Conservation (phyloP, 345 rosid species). For the Erodium maritimum region DNA sequence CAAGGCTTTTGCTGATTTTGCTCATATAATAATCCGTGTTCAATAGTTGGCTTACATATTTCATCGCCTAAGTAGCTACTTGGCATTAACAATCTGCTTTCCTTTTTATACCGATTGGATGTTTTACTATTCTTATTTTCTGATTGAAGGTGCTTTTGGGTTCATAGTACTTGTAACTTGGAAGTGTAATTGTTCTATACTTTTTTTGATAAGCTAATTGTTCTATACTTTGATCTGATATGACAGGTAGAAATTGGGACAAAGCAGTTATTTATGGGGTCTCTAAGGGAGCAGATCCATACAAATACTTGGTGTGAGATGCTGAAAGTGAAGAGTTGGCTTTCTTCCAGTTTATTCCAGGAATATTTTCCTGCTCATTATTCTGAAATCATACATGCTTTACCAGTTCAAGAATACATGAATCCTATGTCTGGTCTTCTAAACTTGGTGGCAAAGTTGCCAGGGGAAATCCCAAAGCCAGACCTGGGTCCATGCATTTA, state of each 20-base stretch:
- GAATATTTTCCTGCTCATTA: conserved; percentile 79
- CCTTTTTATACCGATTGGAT: too few relatives aligned
- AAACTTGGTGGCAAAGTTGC: conserved; percentile 61
- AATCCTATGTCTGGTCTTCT: conserved; percentile 55
- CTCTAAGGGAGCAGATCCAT: conserved; percentile 49
- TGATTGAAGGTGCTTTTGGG: too few relatives aligned
- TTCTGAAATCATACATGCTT: conserved; percentile 45
- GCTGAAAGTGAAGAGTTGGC: conserved; percentile 83
- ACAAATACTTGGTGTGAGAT: conserved; percentile 55
- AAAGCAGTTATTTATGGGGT: conserved; percentile 60
- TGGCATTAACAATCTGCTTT: too few relatives aligned
- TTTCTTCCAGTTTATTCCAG: conserved; percentile 61
- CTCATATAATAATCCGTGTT: not conserved
- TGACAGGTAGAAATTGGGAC: conserved; percentile 81
- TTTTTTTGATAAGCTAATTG: too few relatives aligned
- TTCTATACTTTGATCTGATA: conserved; percentile 7
- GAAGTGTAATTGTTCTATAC: not conserved
- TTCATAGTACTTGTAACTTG: too few relatives aligned
- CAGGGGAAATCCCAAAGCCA: conserved; percentile 32
- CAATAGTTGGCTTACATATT: not conserved
- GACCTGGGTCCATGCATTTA: conserved; percentile 69
- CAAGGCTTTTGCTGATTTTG: not conserved
- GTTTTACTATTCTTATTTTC: too few relatives aligned
- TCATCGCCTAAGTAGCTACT: not conserved
- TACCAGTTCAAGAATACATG: conserved; percentile 82